Conservation (phyloP, 305 asterid genomes). For the Stenogyne calaminthoides region DNA sequence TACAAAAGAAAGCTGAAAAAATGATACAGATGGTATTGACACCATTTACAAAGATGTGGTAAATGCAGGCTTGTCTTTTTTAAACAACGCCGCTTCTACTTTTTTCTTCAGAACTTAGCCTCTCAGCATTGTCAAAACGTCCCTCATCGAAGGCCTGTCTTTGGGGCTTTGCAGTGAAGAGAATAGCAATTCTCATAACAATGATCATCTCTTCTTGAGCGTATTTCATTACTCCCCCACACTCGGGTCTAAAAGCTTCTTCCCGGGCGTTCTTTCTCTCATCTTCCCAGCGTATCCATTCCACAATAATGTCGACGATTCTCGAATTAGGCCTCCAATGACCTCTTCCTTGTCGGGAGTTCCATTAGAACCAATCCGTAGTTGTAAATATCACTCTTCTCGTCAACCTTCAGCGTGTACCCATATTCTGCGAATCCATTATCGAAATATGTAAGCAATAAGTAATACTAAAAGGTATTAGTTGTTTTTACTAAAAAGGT, state of each 20-base stretch:
- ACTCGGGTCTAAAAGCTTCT: conserved; percentile 68
- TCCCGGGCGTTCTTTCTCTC: conserved; percentile 56
- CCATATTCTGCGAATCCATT: conserved; percentile 70
- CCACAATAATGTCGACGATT: conserved; percentile 72
- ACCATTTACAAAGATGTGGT: conserved; percentile 81
- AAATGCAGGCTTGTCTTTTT: conserved; percentile 67
- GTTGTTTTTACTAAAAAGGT: too few species aligned
- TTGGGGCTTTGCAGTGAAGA: conserved; percentile 86
- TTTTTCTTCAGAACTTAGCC: conserved; percentile 87
- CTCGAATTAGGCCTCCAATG: conserved; percentile 77
- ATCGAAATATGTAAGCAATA: neutral
- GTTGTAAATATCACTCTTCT: conserved; percentile 89
- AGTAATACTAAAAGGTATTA: too few species aligned
- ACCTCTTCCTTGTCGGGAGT: conserved; percentile 74
- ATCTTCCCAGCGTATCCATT: conserved; percentile 70
- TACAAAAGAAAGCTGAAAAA: conserved; percentile 28
- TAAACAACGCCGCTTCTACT: conserved; percentile 49
- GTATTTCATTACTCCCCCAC: conserved; percentile 63
- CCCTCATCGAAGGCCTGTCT: conserved; percentile 94
- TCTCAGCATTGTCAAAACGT: conserved; percentile 89
- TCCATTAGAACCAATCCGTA: conserved; percentile 94
- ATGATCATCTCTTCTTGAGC: conserved; percentile 92
- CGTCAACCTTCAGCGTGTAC: conserved; percentile 76
- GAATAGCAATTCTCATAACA: conserved; percentile 75
- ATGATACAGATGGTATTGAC: conserved; percentile 22